Base-by-base conservation (phyloP, 805 yeast species). In the Metschnikowia matae region DNA sequence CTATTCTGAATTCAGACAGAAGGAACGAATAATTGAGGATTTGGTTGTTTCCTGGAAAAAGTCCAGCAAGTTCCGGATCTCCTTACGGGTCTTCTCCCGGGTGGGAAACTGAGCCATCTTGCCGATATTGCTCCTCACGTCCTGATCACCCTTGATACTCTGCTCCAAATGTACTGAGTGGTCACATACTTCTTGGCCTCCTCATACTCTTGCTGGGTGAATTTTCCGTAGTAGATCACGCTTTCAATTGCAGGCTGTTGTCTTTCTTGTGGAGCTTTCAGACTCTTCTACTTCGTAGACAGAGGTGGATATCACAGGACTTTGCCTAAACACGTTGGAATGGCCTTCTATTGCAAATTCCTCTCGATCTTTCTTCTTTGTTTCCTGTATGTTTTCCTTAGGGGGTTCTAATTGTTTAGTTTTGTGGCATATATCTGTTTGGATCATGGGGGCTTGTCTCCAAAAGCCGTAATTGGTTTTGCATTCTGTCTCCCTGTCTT, bases 1-100 rank as follows among this genome's bases (percentile, higher is more conserved):
- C n/a, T n/a, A n/a, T n/a, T n/a, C n/a, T n/a, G n/a, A n/a, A n/a
- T n/a, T n/a, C n/a, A n/a, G n/a, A n/a, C n/a, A n/a, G n/a, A n/a
- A n/a, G n/a, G n/a, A n/a, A n/a, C n/a, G n/a, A n/a, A n/a, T n/a
- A n/a, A n/a, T n/a, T n/a, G n/a, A n/a, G n/a, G n/a, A n/a, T 58
- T 81, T 75, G 57, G 81, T 81, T 2, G 79, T 72, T 54, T 79
- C 77, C 26, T 67, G 65, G 36, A 81, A 63, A 11, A 81, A 62
- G 46, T 65, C 70, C n/a, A 66, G 54, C 48, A 70, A 59, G 48
- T 63, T 64, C 31, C 57, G 50, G 33, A 69, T 43, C 17, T 41
- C 17, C 33, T 44, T 48, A 21, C 46, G 48, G 26, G 41, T 42
- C 15, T 29, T 33, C 15, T 50, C 54, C 18, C 46, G 44, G 14